Percentiles rank a stretch among this genome's conserved stretches.
Evolutionary conservation across 805 yeast species (phyloP).

Genomic region (Myxozyma neglecta): DNA sequence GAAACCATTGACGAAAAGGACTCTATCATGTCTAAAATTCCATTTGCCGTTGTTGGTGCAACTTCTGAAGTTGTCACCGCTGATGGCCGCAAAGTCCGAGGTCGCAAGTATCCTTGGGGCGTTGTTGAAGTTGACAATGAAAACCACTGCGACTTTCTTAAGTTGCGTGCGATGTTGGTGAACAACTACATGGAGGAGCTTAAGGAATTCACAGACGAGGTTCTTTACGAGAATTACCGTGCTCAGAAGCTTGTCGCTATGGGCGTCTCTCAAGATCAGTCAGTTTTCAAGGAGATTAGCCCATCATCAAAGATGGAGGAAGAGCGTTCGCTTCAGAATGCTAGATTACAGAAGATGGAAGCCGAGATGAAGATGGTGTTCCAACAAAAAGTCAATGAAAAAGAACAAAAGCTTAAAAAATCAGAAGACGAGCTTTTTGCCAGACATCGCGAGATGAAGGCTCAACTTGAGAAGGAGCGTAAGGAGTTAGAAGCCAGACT

Average conservation of each 20-base stretch:
- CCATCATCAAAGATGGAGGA: slow-evolving; percentile 91
- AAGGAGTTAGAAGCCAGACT: slow-evolving; percentile 89
- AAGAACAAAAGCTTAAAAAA: slow-evolving; percentile 94
- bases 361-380: slow-evolving; percentile 94
- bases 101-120: slow-evolving; percentile 85
- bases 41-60: slow-evolving; percentile 73
- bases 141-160: slow-evolving; percentile 87
- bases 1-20: slow-evolving; percentile 68
- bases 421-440: slow-evolving; percentile 95
- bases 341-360: slow-evolving; percentile 90
- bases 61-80: slow-evolving; percentile 48
- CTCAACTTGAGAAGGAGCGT: slow-evolving; percentile 83
- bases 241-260: slow-evolving; percentile 71
- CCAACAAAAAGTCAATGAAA: slow-evolving; percentile 93
- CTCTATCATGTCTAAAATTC: slow-evolving; percentile 65
- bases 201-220: slow-evolving; percentile 76
- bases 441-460: slow-evolving; percentile 96
- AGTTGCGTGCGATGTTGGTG: slow-evolving; percentile 81
- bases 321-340: slow-evolving; percentile 89
- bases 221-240: slow-evolving; percentile 85
- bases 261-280: slow-evolving; percentile 89
- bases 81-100: slow-evolving; percentile 58
- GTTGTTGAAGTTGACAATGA: slow-evolving; percentile 82
- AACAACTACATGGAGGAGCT: slow-evolving; percentile 92
- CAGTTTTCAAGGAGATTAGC: slow-evolving; percentile 93